Base-by-base conservation (phyloP, 352 stramenopile species). In the Phytophthora crassamura region DNA sequence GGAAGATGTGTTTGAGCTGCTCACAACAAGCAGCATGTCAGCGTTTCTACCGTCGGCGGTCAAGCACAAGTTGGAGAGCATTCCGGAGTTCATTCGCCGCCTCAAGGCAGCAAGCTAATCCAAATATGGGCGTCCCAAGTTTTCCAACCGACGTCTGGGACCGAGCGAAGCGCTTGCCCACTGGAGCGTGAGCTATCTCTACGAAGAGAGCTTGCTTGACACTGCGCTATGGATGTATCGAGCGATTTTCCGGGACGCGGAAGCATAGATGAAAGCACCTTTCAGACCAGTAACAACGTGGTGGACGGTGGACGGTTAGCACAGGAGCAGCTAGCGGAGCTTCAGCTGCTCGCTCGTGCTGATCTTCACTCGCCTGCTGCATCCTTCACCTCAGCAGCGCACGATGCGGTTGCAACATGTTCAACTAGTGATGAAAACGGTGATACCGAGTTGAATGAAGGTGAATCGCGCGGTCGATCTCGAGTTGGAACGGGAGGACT, bases 1-100 rank as follows among this genome's bases (percentile, higher is more conserved):
- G 16, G 70, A 72, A 6, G 69, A 86, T 58, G 69, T 73, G 9
- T 86, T 80, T 33, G 69, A 80, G 32, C 48, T 86, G 32, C 51
- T 82, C 32, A 79, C 66, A 22, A 48, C 15, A 7, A 71, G 59
- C 46, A 71, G 49, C 9, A 64, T 72, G 58, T 80, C 72, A 18
- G 59, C 67, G 6, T 86, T 77, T 34, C 47, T 86, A 2, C 77
- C 77, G 3, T 77, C 75, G 2, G 56, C 41, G 4, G 75, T 86
- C n/a, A 80, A 77, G 42, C 68, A 75, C 16, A 80, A 82, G 56
- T 59, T 86, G 32, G 75, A 78, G 56, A 74, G 59, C 59, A 69
- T 86, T n/a, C 78, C 78, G 0, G 70, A 74, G n/a, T 86, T 86
- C 38, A 86, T 86, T 16, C 72, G 75, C 34, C 59, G 63, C 38